phyloP scores from a whole-genome alignment of 305 asterid genomes.

The Ilex paraguariensis region DNA sequence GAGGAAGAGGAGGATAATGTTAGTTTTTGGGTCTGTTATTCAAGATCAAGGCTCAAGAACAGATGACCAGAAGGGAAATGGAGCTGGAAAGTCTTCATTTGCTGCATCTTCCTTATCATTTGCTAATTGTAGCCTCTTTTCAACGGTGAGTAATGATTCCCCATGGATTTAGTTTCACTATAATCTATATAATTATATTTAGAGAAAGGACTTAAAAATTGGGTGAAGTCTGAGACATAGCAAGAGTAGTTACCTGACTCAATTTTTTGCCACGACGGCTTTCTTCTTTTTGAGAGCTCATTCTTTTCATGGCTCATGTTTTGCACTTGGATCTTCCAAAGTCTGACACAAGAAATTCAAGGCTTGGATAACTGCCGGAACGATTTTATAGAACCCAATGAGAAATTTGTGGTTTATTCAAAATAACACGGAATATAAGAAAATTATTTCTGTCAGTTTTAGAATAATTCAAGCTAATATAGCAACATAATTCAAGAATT shows the following conservation, averaged over 20 bases:
- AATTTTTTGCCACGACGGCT: no score
- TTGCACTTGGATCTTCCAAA: background rate
- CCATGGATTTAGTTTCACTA: no score
- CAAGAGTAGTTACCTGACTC: no score
- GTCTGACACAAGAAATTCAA: background rate
- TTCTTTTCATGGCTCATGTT: background rate
- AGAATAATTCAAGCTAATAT: background rate
- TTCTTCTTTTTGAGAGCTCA: no score
- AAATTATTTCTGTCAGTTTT: no score
- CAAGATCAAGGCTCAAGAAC: constrained; percentile 33
- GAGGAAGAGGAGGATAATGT: constrained; percentile 54
- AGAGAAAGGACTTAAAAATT: background rate
- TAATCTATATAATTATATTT: background rate
- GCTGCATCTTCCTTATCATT: constrained; percentile 66
- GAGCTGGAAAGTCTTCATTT: constrained; percentile 59
- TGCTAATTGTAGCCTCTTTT: constrained; percentile 35
- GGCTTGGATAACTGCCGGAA: background rate
- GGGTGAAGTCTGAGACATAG: background rate
- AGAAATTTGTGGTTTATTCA: no score
- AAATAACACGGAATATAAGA: no score
- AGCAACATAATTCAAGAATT: background rate
- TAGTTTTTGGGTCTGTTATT: constrained; percentile 68
- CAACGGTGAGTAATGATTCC: constrained; percentile 40
- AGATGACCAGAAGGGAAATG: constrained; percentile 38
- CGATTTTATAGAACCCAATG: background rate